Evolutionary conservation across 768 basidiomycete species (phyloP), one percentile per base, ranked within the genome.

Genomic region (Panus rudis): DNA sequence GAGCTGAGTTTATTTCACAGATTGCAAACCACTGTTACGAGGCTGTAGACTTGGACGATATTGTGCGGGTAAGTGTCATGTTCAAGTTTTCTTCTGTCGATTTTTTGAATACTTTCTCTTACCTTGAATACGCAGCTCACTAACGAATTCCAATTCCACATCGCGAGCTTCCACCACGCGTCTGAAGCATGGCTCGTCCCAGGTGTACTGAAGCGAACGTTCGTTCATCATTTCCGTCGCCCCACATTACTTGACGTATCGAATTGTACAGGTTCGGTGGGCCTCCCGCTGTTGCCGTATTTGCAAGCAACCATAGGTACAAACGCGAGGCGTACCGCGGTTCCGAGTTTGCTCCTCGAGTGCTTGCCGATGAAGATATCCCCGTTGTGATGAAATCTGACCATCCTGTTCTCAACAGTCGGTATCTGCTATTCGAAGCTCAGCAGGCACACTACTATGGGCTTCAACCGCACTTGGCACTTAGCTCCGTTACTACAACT

Each of bases 171-270:
- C 57, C 88, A 90, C 53, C 78, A 82, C 48, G 88, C 89, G 2
- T 78, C 79, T 45, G 87, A 92, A 53, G 81, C 88, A 0, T 92
- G 84, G 54, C 75, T 92, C 10, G 82, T 92, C 17, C 85, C 90
- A 1, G 80, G 83, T 34, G 59, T 84, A 4, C 64, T 94, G 48
- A 87, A 84, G 60, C 70, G 72, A 52, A 73, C 77, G 35, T 87
- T n/a, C n/a, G n/a, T n/a, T n/a, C n/a, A n/a, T n/a, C n/a, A n/a
- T n/a, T n/a, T n/a, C n/a, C n/a, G n/a, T 39, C 4, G 12, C 27
- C 16, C 20, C 32, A 17, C 21, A 7, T 19, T 24, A 20, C n/a
- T 39, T n/a, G n/a, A n/a, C n/a, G n/a, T n/a, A n/a, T n/a, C n/a
- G n/a, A n/a, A 21, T 40, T 17, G 28, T 49, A 33, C 37, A 64